phyloP scores from a whole-genome alignment of 805 yeast genomes.

The Ogataea corticis region DNA sequence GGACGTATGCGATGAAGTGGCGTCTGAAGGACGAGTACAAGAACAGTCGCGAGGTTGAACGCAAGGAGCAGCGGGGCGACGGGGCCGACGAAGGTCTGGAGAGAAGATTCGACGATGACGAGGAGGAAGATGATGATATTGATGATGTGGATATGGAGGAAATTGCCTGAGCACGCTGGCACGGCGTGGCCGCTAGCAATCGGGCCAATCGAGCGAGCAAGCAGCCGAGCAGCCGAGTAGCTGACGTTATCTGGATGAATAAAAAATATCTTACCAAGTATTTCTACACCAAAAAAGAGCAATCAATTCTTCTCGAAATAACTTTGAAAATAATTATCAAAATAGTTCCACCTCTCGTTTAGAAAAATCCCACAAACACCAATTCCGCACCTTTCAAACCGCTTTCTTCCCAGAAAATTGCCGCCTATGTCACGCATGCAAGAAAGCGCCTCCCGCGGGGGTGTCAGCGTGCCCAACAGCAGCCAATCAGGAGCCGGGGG shows the following conservation, averaged over 20 bases:
- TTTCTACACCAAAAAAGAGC: too few species aligned
- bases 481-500: constrained; percentile 1
- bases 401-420: background rate
- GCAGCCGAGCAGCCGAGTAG: too few species aligned
- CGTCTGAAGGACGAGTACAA: constrained; percentile 88
- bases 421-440: background rate
- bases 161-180: constrained; percentile 46
- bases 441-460: constrained; percentile 1
- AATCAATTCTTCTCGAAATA: background rate
- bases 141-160: constrained; percentile 79
- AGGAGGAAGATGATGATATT: constrained; percentile 61
- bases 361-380: too few species aligned
- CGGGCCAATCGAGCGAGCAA: too few species aligned
- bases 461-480: background rate
- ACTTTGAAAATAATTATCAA: too few species aligned
- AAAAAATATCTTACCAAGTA: too few species aligned
- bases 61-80: constrained; percentile 54
- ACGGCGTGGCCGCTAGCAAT: too few species aligned
- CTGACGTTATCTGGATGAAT: too few species aligned
- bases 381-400: too few species aligned
- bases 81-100: constrained; percentile 49
- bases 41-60: constrained; percentile 72
- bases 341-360: too few species aligned
- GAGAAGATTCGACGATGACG: constrained; percentile 36
- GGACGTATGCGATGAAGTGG: constrained; percentile 93